Conservation (phyloP, 1,139 yeast genomes). For the Geotrichum aggregatum region DNA sequence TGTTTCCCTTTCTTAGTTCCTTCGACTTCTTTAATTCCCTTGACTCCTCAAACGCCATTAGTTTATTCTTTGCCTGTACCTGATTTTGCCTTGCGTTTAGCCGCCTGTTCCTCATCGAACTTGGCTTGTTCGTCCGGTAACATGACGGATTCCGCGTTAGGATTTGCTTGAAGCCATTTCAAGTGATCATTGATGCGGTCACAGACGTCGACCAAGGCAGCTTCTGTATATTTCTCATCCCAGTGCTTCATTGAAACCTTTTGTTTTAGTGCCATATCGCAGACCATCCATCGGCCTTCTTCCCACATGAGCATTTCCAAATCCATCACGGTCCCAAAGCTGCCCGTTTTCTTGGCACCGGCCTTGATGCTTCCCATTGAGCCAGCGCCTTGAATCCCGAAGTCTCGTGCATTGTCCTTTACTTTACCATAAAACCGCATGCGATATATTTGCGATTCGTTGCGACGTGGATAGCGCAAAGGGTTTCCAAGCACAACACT, state of each 20-base stretch:
- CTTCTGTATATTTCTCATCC: constrained; percentile 45
- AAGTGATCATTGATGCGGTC: constrained; percentile 31
- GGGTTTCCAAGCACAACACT: not conserved
- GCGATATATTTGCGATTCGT: constrained; percentile 12
- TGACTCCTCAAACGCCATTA: too few species aligned
- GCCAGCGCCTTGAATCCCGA: constrained; percentile 19
- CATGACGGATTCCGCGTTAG: constrained; percentile 5
- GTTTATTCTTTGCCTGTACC: too few species aligned
- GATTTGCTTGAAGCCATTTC: constrained; percentile 30
- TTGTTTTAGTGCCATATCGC: constrained; percentile 42
- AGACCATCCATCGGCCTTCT: constrained; percentile 53
- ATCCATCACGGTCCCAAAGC: constrained; percentile 42
- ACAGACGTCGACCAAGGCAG: constrained; percentile 39
- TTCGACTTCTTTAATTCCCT: too few species aligned
- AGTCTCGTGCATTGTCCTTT: constrained; percentile 48
- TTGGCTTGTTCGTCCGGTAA: constrained; percentile 12
- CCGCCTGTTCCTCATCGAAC: too few species aligned
- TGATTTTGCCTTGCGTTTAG: too few species aligned
- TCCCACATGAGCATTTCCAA: constrained; percentile 61
- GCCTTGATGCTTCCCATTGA: too few species aligned
- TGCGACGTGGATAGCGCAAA: constrained; percentile 8
- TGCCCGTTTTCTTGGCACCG: too few species aligned
- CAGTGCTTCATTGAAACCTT: constrained; percentile 48
- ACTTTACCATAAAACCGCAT: constrained; percentile 49
- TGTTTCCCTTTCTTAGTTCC: too few species aligned